Base-by-base conservation (phyloP, 176 grass and related monocot species). In the Avena sativa region DNA sequence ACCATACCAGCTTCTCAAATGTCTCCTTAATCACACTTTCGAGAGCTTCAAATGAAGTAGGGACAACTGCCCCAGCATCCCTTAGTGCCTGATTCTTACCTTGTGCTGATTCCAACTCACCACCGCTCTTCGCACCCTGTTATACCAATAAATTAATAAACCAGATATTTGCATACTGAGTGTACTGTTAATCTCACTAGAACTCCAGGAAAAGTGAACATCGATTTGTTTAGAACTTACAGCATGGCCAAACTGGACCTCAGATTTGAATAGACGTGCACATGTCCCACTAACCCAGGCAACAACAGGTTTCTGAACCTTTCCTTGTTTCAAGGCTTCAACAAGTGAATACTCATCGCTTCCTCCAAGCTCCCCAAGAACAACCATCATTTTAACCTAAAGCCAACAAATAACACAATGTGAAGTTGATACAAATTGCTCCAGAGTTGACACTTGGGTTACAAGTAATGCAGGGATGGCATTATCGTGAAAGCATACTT, bases 201-300 rank as follows among this genome's bases (percentile, higher is more conserved):
- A 83, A 79, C 13, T 52, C 48, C 10, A 21, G 23, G 7, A 5
- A 21, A 56, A 62, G 73, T 51, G 8, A 73, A 40, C 57, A 16
- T 34, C 12, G 44, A 38, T 69, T 48, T 55, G 47, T 74, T 80
- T 25, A 79, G 20, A 68, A 92, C 97, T 96, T 87, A 99, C 97
- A 80, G 97, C 97, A 83, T 99, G 94, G 34, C 97, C 97, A 86
- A 98, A 99, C 86, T 99, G 97, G 60, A 99, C 97, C 94, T 99
- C 94, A 23, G 97, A 99, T 81, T 99, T 99, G 87, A 99, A 99
- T 64, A 99, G 66, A 17, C 87, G 85, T 50, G 97, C 97, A 14
- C 97, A 99, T 74, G 97, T 96, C 79, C 97, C 97, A 58, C 94
- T 99, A 89, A 99, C 97, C 97, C 97, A 99, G 65, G 97, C 97